Conservation (phyloP, 768 basidiomycete genomes). For the Agaricus sinodeliciosus region DNA sequence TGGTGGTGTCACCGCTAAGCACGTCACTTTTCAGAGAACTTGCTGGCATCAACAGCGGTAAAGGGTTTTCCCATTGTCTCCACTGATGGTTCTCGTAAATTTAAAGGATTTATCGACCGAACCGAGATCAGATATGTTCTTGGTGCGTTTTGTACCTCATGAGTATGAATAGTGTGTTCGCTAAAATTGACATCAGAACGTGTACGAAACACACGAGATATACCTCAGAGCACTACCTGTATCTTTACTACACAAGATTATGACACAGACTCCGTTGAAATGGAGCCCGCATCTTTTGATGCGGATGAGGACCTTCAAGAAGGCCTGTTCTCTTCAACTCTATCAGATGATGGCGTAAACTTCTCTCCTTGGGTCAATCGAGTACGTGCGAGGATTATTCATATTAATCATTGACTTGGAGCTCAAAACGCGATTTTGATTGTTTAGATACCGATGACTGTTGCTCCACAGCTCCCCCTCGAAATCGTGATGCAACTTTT, state of each 20-base stretch:
- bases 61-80: slow-evolving; percentile 91
- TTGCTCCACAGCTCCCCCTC: slow-evolving; percentile 84
- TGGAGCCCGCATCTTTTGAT: slow-evolving; percentile 46
- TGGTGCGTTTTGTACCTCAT: slow-evolving; percentile 36
- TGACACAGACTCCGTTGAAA: slow-evolving; percentile 29
- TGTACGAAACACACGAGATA: slow-evolving; percentile 54
- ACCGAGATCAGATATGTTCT: slow-evolving; percentile 82
- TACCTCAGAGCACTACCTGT: slow-evolving; percentile 62
- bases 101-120: slow-evolving; percentile 86
- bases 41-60: slow-evolving; percentile 65
- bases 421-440: not conserved
- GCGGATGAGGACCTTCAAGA: slow-evolving; percentile 62
- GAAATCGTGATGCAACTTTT: slow-evolving; percentile 98
- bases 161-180: slow-evolving; percentile 2
- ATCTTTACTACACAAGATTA: slow-evolving; percentile 54
- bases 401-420: not conserved
- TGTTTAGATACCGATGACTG: slow-evolving; percentile 84
- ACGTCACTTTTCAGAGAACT: slow-evolving; percentile 45
- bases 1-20: slow-evolving; percentile 6
- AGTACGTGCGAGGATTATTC: slow-evolving; percentile 34
- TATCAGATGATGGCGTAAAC: slow-evolving; percentile 51
- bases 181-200: slow-evolving; percentile 45
- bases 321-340: slow-evolving; percentile 50
- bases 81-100: slow-evolving; percentile 46
- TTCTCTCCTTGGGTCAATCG: slow-evolving; percentile 94